A percentile compares a stretch with the other conserved stretches of the same genome.
Evolutionary conservation across 2,329 filamentous ascomycete species (phyloP).

Genomic region (Cordyceps javanica): DNA sequence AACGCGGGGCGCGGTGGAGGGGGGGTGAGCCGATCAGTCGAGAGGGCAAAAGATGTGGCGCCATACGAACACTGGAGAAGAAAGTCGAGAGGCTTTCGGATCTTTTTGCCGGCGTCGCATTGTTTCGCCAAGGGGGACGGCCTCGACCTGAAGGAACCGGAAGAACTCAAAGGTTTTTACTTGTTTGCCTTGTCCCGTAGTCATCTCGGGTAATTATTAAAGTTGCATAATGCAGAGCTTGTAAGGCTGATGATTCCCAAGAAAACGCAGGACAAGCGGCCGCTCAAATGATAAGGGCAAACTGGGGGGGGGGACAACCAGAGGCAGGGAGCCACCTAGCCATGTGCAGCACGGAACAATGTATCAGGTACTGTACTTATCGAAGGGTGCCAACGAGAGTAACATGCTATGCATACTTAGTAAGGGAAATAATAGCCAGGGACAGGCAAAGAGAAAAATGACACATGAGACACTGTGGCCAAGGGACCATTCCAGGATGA

Average conservation of each 20-base stretch:
- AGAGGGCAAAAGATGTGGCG: slow-evolving; percentile 4
- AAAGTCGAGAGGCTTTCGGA: not conserved
- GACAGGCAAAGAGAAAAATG: not conserved
- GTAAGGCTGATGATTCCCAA: not conserved
- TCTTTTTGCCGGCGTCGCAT: not conserved
- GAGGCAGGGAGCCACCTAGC: not conserved
- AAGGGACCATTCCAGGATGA: slow-evolving; percentile 5
- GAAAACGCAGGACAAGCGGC: not conserved
- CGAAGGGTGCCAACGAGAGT: not conserved
- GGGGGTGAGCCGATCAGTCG: not conserved
- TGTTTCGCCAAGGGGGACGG: not conserved
- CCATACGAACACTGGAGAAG: not conserved
- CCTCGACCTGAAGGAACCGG: not conserved
- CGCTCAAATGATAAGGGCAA: not conserved
- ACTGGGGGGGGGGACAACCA: not conserved
- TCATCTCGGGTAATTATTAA: not conserved
- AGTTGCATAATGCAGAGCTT: not conserved
- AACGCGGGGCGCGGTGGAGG: not conserved
- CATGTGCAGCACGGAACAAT: not conserved
- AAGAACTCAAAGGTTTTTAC: too few relatives aligned
- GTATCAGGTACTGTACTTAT: not conserved
- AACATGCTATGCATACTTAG: not conserved
- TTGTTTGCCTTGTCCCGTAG: not conserved
- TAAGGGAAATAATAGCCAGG: not conserved
- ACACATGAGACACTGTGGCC: slow-evolving; percentile 2